Evolutionary conservation across 2,329 filamentous ascomycete species (phyloP).

Genomic region (Tolypocladium album): DNA sequence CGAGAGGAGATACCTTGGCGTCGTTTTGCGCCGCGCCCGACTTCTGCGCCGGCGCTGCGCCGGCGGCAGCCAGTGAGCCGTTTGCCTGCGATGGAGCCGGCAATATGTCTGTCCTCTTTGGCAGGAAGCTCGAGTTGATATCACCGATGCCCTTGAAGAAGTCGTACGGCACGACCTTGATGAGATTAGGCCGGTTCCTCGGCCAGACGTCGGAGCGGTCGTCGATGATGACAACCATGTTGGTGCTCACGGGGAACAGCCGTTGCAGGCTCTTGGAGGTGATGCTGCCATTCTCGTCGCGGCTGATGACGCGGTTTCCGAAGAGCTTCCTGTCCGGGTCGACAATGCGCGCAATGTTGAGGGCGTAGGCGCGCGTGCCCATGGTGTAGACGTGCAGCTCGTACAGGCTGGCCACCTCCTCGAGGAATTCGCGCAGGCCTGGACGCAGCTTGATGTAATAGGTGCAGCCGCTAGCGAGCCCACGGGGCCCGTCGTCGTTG

Average conservation of each 20-base stretch:
- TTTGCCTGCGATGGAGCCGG: conserved; percentile 16
- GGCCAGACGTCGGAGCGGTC: conserved; percentile 94
- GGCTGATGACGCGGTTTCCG: conserved; percentile 87
- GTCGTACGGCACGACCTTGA: conserved; percentile 91
- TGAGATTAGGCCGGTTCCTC: conserved; percentile 79
- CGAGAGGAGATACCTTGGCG: conserved; percentile 40
- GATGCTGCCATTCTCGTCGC: conserved; percentile 92
- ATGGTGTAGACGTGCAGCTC: conserved; percentile 99
- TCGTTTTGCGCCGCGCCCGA: conserved; percentile 31
- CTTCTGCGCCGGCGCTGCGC: conserved; percentile 37
- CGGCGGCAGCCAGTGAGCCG: conserved; percentile 10
- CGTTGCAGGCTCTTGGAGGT: conserved; percentile 82
- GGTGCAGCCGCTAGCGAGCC: conserved; percentile 63
- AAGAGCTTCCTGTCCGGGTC: conserved; percentile 86
- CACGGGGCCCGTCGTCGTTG: conserved; percentile 69
- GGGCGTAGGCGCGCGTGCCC: conserved; percentile 93
- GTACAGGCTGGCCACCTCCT: conserved; percentile 68
- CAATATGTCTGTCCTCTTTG: conserved; percentile 56
- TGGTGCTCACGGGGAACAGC: conserved; percentile 90
- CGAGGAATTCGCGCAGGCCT: conserved; percentile 70
- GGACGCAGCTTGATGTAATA: conserved; percentile 99
- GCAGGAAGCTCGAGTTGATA: conserved; percentile 95
- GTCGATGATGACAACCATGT: conserved; percentile 99
- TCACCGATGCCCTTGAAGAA: conserved; percentile 98
- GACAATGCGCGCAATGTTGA: conserved; percentile 84